Conservation (phyloP, 2,329 filamentous ascomycete species). For the Sarocladiaceae sp. region DNA sequence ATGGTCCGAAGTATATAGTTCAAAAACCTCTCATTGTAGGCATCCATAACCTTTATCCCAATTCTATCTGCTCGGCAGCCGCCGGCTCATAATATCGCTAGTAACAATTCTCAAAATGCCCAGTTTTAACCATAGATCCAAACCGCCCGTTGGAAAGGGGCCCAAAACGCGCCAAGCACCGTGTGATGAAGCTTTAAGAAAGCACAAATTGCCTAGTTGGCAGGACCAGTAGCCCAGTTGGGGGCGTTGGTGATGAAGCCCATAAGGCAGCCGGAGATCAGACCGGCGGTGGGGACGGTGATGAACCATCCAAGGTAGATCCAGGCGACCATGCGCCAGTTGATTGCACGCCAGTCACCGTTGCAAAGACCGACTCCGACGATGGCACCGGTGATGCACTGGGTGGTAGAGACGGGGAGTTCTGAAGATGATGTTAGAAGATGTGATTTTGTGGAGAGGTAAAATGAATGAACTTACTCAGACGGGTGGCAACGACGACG, state of each 20-base stretch:
- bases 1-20: too few relatives aligned
- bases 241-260: conserved; percentile 60
- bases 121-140: neutral
- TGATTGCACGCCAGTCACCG: conserved; percentile 53
- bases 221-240: conserved; percentile 28
- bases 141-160: neutral
- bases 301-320: conserved; percentile 58
- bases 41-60: neutral
- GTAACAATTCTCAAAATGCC: neutral
- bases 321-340: conserved; percentile 59
- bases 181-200: neutral
- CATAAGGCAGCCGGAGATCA: conserved; percentile 57
- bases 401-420: conserved; percentile 61
- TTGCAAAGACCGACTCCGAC: conserved; percentile 60
- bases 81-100: neutral
- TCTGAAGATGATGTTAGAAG: conserved; percentile 19
- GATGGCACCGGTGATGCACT: conserved; percentile 60
- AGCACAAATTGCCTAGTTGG: neutral
- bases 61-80: neutral
- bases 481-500: conserved; percentile 59
- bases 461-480: conserved; percentile 34
- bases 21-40: too few relatives aligned
- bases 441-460: neutral
- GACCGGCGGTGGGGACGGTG: conserved; percentile 52
- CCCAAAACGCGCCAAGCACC: conserved; percentile 3